Evolutionary conservation across 306 rosid species (phyloP).

Genomic region (Sesbania bispinosa): DNA sequence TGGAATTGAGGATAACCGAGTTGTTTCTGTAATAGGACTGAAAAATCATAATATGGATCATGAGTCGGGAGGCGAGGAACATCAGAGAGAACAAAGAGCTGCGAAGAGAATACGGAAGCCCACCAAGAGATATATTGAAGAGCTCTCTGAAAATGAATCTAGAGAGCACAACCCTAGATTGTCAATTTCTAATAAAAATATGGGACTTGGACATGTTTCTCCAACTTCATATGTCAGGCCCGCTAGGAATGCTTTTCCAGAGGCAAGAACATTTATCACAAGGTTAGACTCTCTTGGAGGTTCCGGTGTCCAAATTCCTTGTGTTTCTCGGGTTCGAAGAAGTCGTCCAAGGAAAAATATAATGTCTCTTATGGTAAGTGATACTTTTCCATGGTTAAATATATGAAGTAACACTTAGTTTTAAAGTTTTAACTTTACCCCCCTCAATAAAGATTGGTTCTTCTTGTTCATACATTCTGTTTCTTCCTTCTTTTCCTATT

Average conservation of each 20-base stretch:
- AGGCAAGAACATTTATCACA: slow-evolving; percentile 54
- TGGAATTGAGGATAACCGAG: slow-evolving; percentile 45
- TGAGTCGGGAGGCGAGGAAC: slow-evolving; percentile 51
- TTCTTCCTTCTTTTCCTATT: slow-evolving; percentile 14
- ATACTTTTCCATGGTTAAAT: slow-evolving; percentile 17
- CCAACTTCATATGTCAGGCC: slow-evolving; percentile 40
- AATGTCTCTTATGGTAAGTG: slow-evolving; percentile 70
- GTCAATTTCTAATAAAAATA: slow-evolving; percentile 36
- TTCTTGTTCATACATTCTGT: neutral
- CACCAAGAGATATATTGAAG: slow-evolving; percentile 96
- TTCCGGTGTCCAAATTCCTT: slow-evolving; percentile 73
- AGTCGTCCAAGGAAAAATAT: slow-evolving; percentile 89
- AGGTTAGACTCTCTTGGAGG: slow-evolving; percentile 85
- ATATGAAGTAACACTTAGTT: neutral
- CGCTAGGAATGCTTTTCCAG: slow-evolving; percentile 46
- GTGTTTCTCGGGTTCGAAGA: slow-evolving; percentile 84
- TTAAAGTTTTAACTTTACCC: neutral
- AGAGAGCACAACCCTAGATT: slow-evolving; percentile 54
- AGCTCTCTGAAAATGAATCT: slow-evolving; percentile 78
- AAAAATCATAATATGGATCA: slow-evolving; percentile 41
- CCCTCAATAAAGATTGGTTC: neutral
- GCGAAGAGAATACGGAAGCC: slow-evolving; percentile 90
- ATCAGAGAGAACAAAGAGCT: slow-evolving; percentile 49
- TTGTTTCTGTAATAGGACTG: slow-evolving; percentile 40
- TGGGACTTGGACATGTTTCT: slow-evolving; percentile 41